Base-by-base conservation (phyloP, 306 rosid species). In the Psophocarpus tetragonolobus region DNA sequence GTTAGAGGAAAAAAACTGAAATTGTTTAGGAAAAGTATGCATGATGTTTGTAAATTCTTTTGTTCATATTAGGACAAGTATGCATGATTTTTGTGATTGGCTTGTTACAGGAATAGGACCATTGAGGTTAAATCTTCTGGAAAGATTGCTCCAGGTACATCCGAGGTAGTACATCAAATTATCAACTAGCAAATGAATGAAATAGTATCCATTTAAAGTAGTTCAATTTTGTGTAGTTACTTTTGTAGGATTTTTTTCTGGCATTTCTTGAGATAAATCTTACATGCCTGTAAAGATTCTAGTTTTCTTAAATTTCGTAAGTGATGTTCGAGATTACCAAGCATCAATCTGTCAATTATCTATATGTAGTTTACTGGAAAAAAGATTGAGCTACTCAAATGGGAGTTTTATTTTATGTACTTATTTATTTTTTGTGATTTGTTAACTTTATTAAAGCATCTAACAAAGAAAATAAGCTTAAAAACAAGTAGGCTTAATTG, bases 121-220 rank as follows among this genome's bases (percentile, higher is more conserved):
- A 15, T 84, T 54, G 93, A 88, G 71, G 85, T 95, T 68, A 87
- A 83, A 80, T 70, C 98, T 83, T 79, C 98, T 18, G 96, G 98
- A 79, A 95, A 88, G 91, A 93, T 92, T 53, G 85, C 81, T 88
- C 78, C 87, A 38, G 97, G 97, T 65, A 89, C 88, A 79, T 83
- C 92, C 18, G 96, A 95, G 98, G 98, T 95, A 89, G 50, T 83
- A 9, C 73, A 36, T 61, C 60, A 26, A 11, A 36, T n/a, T n/a
- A n/a, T n/a, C n/a, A n/a, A n/a, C n/a, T n/a, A 21, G 29, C 32
- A 27, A 53, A 74, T 51, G 33, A 82, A 75, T 35, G 21, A 18
- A 71, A 20, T 48, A 69, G 23, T 57, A 23, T 65, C 71, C 29
- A 38, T 36, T 69, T 27, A 29, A 61, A 70, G 64, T 66, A 35